Evolutionary conservation across 345 rosid genomes (phyloP).

Genomic region (Trapa bicornis): DNA sequence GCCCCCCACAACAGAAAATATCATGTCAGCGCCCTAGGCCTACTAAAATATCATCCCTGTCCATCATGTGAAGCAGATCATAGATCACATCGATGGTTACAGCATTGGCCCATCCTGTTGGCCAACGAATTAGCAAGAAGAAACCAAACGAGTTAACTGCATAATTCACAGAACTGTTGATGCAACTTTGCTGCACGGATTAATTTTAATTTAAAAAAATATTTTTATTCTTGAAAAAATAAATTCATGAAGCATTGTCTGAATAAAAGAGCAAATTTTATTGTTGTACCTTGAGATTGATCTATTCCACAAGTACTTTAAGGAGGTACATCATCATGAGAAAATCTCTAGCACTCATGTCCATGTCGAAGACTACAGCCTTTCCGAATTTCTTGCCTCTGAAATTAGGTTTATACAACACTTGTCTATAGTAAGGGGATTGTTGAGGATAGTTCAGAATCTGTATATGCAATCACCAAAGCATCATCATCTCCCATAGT

Average conservation of each 20-base stretch:
- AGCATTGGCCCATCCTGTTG: constrained; percentile 93
- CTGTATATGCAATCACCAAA: constrained; percentile 15
- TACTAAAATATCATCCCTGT: constrained; percentile 81
- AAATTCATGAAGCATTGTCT: too few relatives aligned
- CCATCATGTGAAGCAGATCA: constrained; percentile 95
- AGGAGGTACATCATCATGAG: constrained; percentile 70
- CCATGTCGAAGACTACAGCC: constrained; percentile 83
- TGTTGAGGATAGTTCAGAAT: constrained; percentile 50
- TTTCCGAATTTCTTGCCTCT: constrained; percentile 41
- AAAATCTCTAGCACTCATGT: constrained; percentile 93
- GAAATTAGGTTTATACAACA: constrained; percentile 41
- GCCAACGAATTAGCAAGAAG: constrained; percentile 8
- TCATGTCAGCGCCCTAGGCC: constrained; percentile 60
- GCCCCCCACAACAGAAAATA: constrained; percentile 42
- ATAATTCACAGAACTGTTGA: too few relatives aligned
- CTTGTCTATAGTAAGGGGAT: constrained; percentile 55
- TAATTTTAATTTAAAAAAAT: too few relatives aligned
- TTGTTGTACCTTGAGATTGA: constrained; percentile 47
- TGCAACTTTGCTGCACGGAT: too few relatives aligned
- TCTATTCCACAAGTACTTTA: constrained; percentile 56
- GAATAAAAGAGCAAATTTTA: neutral
- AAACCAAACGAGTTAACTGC: neutral
- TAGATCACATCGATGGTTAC: constrained; percentile 76
- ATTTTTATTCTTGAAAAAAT: too few relatives aligned
- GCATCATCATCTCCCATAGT: too few relatives aligned